Base-by-base conservation (phyloP, 192 early-diverging fungal species). In the Coemansia sp. region DNA sequence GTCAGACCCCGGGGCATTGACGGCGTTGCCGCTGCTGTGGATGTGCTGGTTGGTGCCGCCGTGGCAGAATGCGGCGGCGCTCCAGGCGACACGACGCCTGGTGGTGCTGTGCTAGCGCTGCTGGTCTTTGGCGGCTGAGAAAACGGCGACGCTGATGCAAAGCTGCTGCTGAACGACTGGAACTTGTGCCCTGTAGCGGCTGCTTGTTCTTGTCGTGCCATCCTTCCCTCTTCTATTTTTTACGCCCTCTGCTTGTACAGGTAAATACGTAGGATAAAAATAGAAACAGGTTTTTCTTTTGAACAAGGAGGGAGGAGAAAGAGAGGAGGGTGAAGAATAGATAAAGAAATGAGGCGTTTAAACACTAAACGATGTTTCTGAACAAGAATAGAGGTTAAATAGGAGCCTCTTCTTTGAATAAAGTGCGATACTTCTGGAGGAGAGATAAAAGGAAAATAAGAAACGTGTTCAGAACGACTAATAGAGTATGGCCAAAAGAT, bases 121-220 rank as follows among this genome's bases (percentile, higher is more conserved):
- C 63, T 34, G 26, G 63, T 38, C 62, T 66, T 60, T 62, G 66
- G 76, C 35, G 78, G 78, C 67, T 81, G 78, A 21, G 78, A 76
- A 56, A 81, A 81, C 9, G 78, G 77, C 56, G 77, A 78, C 1
- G 63, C 24, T 15, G 69, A 44, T 46, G 43, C 70, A 36, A 76
- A 73, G 21, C 63, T 71, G 23, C 52, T 44, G 18, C 56, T 36
- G 59, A 69, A 74, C 44, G 67, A 66, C 67, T 76, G 67, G 23
- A 82, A 60, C 68, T 73, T 72, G 55, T 68, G 67, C 18, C 67
- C 64, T 35, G 67, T 64, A 18, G 44, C 67, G 23, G 44, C 67
- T 35, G 75, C 68, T 57, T 75, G 78, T 44, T 75, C 78, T 51
- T 73, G 73, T 53, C 75, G 64, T 33, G 69, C 68, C 68, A 71